Base-by-base conservation (phyloP, 1,284 basidiomycete species). In the Papiliotrema flavescens region DNA sequence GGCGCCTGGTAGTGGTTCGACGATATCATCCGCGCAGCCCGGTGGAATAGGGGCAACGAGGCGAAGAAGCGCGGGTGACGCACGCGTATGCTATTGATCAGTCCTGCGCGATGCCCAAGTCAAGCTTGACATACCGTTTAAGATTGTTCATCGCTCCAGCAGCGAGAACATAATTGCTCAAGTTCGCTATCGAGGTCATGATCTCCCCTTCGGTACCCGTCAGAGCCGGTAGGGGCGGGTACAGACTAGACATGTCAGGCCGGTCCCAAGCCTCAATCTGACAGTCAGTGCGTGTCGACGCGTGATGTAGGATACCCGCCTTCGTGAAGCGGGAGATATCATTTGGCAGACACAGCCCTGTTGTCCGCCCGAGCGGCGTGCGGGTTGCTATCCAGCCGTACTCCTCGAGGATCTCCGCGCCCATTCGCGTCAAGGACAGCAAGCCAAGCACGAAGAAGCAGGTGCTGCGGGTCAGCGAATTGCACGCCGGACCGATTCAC, bases 371-470 rank as follows among this genome's bases (percentile, higher is more conserved):
- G n/a, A 96, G 77, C 0, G 93, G 88, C 1, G 89, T 89, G 26
- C 91, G 77, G 14, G 89, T 93, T 8, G 91, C 85, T 59, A 93
- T 87, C 96, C 96, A 99, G 11, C 86, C 84, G 65, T 87, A 90
- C 68, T 96, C 93, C 53, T 90, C 87, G 36, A 98, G 77, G 69
- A 93, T 80, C 80, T 96, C 83, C 58, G 85, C 83, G 1, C 89
- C 89, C 69, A 85, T 82, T 15, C 80, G 79, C 0, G 88, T 89
- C 0, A 83, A 84, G 1, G 89, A 86, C 49, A 91, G 82, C 37
- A 91, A 79, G 0, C 94, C 94, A 8, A 98, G 80, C 4, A 95
- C 90, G 67, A 93, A 98, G 79, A 95, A 98, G 69, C 92, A 96
- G 2, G 96, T 98, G 5, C 93, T 95, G 62, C 3, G 13, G 7